These are phyloP conservation scores for Schwanniomyces pseudopolymorphus DNA, from an alignment of 805 yeast species.

Conservation along the genomic window DNA sequence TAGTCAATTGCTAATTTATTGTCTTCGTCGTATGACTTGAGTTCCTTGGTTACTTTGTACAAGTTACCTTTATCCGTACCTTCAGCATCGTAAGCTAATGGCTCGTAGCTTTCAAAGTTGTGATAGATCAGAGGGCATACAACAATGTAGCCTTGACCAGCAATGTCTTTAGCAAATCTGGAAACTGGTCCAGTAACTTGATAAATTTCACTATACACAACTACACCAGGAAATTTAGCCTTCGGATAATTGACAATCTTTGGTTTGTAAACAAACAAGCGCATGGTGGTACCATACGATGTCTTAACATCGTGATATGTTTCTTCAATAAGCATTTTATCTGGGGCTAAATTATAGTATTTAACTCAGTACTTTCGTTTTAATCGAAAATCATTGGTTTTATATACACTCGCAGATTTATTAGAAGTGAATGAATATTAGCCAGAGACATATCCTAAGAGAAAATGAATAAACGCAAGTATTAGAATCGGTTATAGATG, in stretches of 20 bases:
- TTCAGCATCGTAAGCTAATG: conserved; percentile 65
- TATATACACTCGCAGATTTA: background rate
- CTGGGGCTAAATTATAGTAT: background rate
- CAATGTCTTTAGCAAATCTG: conserved; percentile 74
- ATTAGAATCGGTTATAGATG: too few relatives aligned
- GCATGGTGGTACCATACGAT: conserved; percentile 63
- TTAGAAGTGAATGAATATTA: too few relatives aligned
- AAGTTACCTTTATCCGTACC: conserved; percentile 77
- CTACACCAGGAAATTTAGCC: conserved; percentile 78
- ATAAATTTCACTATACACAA: conserved; percentile 77
- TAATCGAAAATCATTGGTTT: background rate
- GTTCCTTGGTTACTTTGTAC: conserved; percentile 64
- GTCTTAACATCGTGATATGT: conserved; percentile 63
- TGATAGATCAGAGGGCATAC: conserved; percentile 82
- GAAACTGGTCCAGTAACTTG: conserved; percentile 83
- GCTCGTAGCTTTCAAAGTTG: conserved; percentile 62
- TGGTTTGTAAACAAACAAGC: conserved; percentile 68
- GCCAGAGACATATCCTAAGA: too few relatives aligned
- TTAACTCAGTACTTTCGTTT: background rate
- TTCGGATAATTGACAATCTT: conserved; percentile 69
- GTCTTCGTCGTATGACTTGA: conserved; percentile 77
- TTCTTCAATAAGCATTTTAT: conserved; percentile 66
- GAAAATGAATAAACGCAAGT: too few relatives aligned
- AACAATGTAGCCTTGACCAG: conserved; percentile 75
- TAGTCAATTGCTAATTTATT: conserved; percentile 63